phyloP scores from a whole-genome alignment of 768 basidiomycete species.

The Pleurotus platypus region DNA sequence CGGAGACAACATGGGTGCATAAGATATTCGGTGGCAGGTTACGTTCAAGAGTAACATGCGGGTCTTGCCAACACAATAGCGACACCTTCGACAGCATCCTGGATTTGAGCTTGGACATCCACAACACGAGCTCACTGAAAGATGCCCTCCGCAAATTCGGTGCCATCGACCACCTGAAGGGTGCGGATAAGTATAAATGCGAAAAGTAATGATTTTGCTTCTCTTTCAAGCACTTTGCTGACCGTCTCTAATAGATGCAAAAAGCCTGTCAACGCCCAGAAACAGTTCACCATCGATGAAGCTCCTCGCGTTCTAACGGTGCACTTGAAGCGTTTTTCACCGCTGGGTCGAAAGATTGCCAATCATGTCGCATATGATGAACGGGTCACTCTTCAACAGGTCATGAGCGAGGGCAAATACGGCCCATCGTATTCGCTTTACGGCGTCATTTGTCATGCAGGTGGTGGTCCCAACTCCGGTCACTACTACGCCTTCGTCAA shows the following conservation, averaged over 20 bases:
- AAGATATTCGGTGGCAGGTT: conserved; percentile 90
- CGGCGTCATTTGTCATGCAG: conserved; percentile 91
- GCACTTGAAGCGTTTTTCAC: conserved; percentile 94
- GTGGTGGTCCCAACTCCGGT: conserved; percentile 89
- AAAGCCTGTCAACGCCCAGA: conserved; percentile 84
- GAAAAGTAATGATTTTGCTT: conserved; percentile 71
- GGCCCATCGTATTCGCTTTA: conserved; percentile 84
- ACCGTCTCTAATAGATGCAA: conserved; percentile 65
- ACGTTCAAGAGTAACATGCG: conserved; percentile 88
- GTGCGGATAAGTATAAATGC: conserved; percentile 96
- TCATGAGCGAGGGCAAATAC: conserved; percentile 80
- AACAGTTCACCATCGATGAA: conserved; percentile 84
- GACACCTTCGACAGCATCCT: conserved; percentile 96
- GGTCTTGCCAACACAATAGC: conserved; percentile 77
- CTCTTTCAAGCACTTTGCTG: not conserved
- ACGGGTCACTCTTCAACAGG: conserved; percentile 62
- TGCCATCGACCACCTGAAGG: conserved; percentile 77
- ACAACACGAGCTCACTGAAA: conserved; percentile 54
- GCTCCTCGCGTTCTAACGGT: conserved; percentile 87
- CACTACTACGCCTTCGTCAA: conserved; percentile 92
- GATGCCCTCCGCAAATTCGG: conserved; percentile 81
- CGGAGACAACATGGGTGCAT: conserved; percentile 92
- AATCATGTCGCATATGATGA: conserved; percentile 79
- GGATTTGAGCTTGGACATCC: conserved; percentile 90
- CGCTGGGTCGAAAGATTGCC: conserved; percentile 82